phyloP scores from a whole-genome alignment of 495 filamentous ascomycete genomes.

The Aspergillus avenaceus region DNA sequence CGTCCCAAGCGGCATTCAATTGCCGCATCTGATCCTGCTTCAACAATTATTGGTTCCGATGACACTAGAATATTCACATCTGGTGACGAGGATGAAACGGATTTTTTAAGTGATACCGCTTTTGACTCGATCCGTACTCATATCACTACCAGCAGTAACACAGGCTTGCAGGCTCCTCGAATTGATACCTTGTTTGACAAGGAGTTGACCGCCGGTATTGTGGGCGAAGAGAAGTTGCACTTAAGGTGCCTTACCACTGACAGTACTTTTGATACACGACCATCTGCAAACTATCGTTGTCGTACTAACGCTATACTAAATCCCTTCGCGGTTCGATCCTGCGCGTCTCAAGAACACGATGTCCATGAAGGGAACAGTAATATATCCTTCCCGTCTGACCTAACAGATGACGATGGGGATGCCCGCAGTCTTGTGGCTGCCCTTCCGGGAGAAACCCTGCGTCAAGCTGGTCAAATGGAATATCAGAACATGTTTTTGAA shows the following conservation, averaged over 20 bases:
- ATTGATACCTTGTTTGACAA: constrained; percentile 90
- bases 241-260: constrained; percentile 48
- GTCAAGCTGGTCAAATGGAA: not conserved
- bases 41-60: constrained; percentile 81
- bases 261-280: constrained; percentile 34
- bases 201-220: constrained; percentile 56
- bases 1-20: constrained; percentile 44
- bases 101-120: constrained; percentile 82
- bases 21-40: constrained; percentile 65
- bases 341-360: constrained; percentile 20
- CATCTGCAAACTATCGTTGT: constrained; percentile 21
- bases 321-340: constrained; percentile 18
- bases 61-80: constrained; percentile 71
- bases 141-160: constrained; percentile 57
- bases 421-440: constrained; percentile 29
- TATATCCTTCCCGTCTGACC: constrained; percentile 24
- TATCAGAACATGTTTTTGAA: not conserved
- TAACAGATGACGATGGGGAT: constrained; percentile 26
- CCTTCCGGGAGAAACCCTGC: constrained; percentile 25
- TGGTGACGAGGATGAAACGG: constrained; percentile 80
- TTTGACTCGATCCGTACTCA: constrained; percentile 89
- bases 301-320: not conserved
- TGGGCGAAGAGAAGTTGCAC: constrained; percentile 53
- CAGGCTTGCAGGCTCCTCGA: constrained; percentile 50
- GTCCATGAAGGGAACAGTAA: constrained; percentile 12